Percentiles rank a stretch among this genome's conserved stretches.
These are phyloP conservation scores for Platanus orientalis DNA, from an alignment of 164 flowering plant genomes.

Conservation along the genomic window DNA sequence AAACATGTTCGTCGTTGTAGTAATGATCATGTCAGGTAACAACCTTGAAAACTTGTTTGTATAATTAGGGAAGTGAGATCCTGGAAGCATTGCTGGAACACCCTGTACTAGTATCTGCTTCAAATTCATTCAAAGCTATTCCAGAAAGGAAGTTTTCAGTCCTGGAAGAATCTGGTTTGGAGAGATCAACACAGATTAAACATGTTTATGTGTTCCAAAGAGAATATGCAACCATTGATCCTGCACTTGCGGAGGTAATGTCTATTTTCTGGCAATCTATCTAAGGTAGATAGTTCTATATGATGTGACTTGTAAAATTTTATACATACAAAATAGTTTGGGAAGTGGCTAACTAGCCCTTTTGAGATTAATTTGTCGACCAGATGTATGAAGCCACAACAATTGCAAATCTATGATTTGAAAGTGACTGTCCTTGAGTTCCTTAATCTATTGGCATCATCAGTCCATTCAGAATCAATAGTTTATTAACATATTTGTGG, in stretches of 20 bases:
- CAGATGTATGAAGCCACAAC: too few species aligned
- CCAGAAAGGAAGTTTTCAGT: slow-evolving; percentile 47
- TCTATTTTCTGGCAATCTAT: background rate
- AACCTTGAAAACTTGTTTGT: slow-evolving; percentile 3
- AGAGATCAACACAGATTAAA: slow-evolving; percentile 22
- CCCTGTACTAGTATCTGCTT: slow-evolving; percentile 47
- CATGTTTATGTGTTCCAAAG: slow-evolving; percentile 85
- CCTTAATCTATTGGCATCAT: too few species aligned
- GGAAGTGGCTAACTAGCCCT: too few species aligned
- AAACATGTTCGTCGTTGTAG: too few species aligned
- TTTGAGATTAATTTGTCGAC: too few species aligned
- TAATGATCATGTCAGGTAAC: background rate
- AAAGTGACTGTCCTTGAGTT: too few species aligned
- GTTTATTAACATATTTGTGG: too few species aligned
- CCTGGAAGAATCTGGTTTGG: slow-evolving; percentile 21
- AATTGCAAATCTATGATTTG: too few species aligned
- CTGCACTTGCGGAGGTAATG: slow-evolving; percentile 73
- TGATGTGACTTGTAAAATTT: too few species aligned
- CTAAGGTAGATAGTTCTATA: background rate
- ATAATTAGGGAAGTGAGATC: slow-evolving; percentile 35
- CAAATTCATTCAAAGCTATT: slow-evolving; percentile 41
- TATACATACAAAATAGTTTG: too few species aligned
- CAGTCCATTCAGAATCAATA: too few species aligned
- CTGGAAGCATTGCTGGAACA: slow-evolving; percentile 54
- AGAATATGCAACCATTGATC: slow-evolving; percentile 93